phyloP scores from a whole-genome alignment of 352 stramenopile species.

The Peronospora destructor region DNA sequence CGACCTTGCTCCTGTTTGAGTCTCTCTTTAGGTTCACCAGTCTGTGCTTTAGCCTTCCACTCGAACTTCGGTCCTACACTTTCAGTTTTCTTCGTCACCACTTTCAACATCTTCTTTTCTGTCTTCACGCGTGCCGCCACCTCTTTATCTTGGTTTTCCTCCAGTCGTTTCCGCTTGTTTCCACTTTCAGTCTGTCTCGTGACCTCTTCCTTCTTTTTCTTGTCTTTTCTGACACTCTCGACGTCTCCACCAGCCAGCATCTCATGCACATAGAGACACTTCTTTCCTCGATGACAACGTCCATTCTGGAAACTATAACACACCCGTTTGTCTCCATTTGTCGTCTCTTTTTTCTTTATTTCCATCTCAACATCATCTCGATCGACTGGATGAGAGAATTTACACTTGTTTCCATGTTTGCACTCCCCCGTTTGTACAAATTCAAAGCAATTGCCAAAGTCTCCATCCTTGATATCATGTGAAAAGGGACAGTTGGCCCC shows the following conservation, averaged over 20 bases:
- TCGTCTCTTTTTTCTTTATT: constrained; percentile 6
- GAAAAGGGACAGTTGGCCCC: constrained; percentile 65
- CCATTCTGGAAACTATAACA: constrained; percentile 76
- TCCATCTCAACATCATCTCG: constrained; percentile 7
- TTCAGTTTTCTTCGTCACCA: not conserved
- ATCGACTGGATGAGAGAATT: constrained; percentile 44
- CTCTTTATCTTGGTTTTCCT: constrained; percentile 21
- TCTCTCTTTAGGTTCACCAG: constrained; percentile 3
- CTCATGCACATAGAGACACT: constrained; percentile 59
- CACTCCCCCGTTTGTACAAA: constrained; percentile 65
- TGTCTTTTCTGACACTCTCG: constrained; percentile 7
- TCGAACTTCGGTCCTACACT: constrained; percentile 17
- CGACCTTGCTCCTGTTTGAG: not conserved
- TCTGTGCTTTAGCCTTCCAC: constrained; percentile 28
- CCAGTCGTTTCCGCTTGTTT: constrained; percentile 29
- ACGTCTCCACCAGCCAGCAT: constrained; percentile 27
- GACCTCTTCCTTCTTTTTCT: constrained; percentile 24
- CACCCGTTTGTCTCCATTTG: constrained; percentile 39
- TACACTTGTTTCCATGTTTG: constrained; percentile 66
- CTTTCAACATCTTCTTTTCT: constrained; percentile 3
- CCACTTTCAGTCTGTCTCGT: constrained; percentile 22
- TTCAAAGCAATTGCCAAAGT: constrained; percentile 78
- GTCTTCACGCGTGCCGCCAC: constrained; percentile 9
- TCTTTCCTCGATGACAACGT: constrained; percentile 62
- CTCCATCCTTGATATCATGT: constrained; percentile 60